These are phyloP conservation scores for Malus asiatica DNA, from an alignment of 306 rosid species.

Conservation along the genomic window DNA sequence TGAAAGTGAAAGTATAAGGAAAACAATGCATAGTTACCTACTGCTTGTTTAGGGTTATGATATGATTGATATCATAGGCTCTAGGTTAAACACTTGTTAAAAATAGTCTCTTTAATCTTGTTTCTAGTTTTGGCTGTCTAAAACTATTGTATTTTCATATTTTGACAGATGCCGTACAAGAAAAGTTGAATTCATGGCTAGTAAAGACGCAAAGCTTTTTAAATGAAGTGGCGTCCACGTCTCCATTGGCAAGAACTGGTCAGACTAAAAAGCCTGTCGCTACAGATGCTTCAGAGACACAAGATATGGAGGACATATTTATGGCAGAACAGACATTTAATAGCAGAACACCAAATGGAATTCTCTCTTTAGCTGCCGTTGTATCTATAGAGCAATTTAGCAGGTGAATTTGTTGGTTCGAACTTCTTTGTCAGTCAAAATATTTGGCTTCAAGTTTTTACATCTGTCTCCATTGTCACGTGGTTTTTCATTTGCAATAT, in stretches of 20 bases:
- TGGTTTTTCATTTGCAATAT: background rate
- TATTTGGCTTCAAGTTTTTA: background rate
- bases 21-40: background rate
- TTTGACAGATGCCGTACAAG: slow-evolving; percentile 59
- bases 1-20: background rate
- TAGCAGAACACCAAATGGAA: slow-evolving; percentile 60
- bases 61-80: background rate
- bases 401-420: slow-evolving; percentile 50
- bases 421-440: background rate
- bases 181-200: slow-evolving; percentile 56
- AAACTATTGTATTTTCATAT: slow-evolving; percentile 2
- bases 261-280: slow-evolving; percentile 50
- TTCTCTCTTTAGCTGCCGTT: slow-evolving; percentile 76
- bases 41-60: background rate
- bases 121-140: slow-evolving; percentile 1
- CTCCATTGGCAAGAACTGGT: slow-evolving; percentile 57
- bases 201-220: slow-evolving; percentile 72
- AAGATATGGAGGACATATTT: slow-evolving; percentile 61
- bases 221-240: slow-evolving; percentile 69
- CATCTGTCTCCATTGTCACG: background rate
- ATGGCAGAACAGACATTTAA: slow-evolving; percentile 66
- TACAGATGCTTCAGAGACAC: slow-evolving; percentile 29
- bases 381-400: slow-evolving; percentile 90
- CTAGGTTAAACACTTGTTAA: background rate
- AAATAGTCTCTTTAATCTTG: background rate